Evolutionary conservation across 805 yeast genomes (phyloP), one percentile per base, ranked within the genome.

Genomic region (Dipodascus albidus): DNA sequence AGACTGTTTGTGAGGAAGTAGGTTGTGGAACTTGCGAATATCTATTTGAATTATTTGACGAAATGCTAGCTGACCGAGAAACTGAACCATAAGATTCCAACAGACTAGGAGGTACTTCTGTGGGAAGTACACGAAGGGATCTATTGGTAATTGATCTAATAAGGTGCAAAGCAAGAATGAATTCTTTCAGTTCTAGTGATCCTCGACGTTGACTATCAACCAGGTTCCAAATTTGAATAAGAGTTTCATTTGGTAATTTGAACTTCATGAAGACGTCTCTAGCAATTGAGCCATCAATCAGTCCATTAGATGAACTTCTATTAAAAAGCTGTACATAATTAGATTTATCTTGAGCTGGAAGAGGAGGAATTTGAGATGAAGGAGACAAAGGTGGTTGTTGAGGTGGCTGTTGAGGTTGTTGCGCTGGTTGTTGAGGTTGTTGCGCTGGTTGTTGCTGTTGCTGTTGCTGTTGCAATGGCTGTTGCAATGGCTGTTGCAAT

Each of bases 111-210:
- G 85, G 82, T 33, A 81, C 58, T 1, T 64, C 47, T 3, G 68
- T 57, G 3, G 87, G 83, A 62, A 88, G 70, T 50, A 80, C 78
- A 50, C 75, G 76, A 59, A 88, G 69, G 2, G 80, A 61, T 42
- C 88, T 86, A 62, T 81, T 79, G 62, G 88, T 73, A 27, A 84
- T 72, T 59, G 88, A 82, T 67, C 91, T 97, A 58, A 93, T 87
- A 64, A 93, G 75, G 69, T 87, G 95, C 99, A 93, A 90, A 4
- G 98, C 97, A 62, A 91, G 78, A 48, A 87, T 79, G 62, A 93
- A 93, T 65, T 87, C 90, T 15, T 81, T 76, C 64, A 81, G 78
- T 53, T 78, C 75, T 60, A 93, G 78, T 53, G 78, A 74, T 2
- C 99, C 99, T 1, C 78, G 69, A 60, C 81, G 82, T 52, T 78